Evolutionary conservation across 1,139 yeast genomes (phyloP), one percentile per base, ranked within the genome.

Genomic region (Pichia sp.): DNA sequence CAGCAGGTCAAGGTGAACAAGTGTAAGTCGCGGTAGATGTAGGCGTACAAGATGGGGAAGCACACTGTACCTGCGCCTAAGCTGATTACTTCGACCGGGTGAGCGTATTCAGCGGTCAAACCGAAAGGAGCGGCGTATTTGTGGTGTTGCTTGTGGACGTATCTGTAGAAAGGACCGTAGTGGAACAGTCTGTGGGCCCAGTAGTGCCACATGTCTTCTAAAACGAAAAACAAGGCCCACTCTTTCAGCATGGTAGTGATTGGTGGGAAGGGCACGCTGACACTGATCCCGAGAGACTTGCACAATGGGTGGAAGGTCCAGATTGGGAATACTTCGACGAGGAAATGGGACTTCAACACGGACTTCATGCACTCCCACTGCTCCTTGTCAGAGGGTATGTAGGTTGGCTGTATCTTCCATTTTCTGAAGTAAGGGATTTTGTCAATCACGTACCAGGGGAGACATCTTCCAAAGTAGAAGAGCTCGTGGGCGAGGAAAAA

Each of bases 61-160:
- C 98, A 97, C 31, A 92, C 96, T 16, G 99, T 93, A 53, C 99
- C 99, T 54, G 88, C 81, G 42, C 99, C 99, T 54, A 93, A 77
- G 53, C 90, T 82, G 75, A 92, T 84, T 26, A 93, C 96, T 73
- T 93, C 99, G 38, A 84, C 75, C 1, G 99, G 98, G 68, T 93
- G 98, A 4, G 98, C 98, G 68, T 93, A 93, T 72, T 93, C 99
- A n/a, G 99, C 98, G 49, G 98, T 84, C 59, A 93, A 76, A 29
- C 99, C 99, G 71, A 93, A 93, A 31, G 99, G 99, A 41, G 98
- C 97, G 36, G 98, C 96, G 69, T 92, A 93, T 70, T 90, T 84
- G 73, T 93, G 99, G 72, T 93, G 99, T 75, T 89, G 95, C 75
- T 93, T 93, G 76, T 93, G 99, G 63, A 93, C 87, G 70, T 87